These are phyloP conservation scores for Naganishia cerealis DNA, from an alignment of 1,284 basidiomycete species.

Conservation along the genomic window DNA sequence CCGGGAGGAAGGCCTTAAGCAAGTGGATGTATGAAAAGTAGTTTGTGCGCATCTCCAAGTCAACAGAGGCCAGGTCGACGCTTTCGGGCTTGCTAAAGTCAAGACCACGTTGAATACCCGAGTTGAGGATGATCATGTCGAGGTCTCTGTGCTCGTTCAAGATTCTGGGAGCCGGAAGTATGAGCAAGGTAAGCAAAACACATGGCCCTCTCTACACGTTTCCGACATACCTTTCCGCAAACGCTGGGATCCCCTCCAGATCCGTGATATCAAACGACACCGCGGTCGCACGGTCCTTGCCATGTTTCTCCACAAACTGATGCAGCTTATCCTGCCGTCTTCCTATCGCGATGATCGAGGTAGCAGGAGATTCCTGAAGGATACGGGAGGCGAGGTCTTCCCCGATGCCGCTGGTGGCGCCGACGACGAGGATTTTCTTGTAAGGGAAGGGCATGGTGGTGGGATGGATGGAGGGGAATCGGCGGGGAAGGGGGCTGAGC, in stretches of 20 bases:
- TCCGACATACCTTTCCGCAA: constrained; percentile 29
- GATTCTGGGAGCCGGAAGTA: constrained; percentile 43
- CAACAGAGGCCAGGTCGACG: constrained; percentile 54
- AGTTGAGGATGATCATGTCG: constrained; percentile 58
- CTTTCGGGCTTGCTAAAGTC: constrained; percentile 59
- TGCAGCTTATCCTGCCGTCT: constrained; percentile 54
- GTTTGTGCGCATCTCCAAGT: constrained; percentile 31
- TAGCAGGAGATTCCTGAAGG: constrained; percentile 42
- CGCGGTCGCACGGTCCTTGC: constrained; percentile 52
- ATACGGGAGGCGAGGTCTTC: constrained; percentile 59
- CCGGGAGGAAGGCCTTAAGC: constrained; percentile 24
- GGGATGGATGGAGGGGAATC: not conserved
- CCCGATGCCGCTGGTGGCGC: constrained; percentile 66
- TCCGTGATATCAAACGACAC: constrained; percentile 55
- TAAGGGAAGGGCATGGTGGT: constrained; percentile 57
- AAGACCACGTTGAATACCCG: constrained; percentile 62
- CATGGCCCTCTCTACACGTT: constrained; percentile 38
- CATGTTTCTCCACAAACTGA: constrained; percentile 38
- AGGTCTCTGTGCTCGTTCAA: constrained; percentile 60
- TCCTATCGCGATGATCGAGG: constrained; percentile 61
- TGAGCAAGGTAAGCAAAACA: not conserved
- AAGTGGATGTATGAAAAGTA: constrained; percentile 30
- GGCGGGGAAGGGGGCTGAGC: not conserved
- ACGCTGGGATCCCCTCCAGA: constrained; percentile 26
- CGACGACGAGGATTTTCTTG: constrained; percentile 64